Percentiles rank a stretch among this genome's conserved stretches.
These are phyloP conservation scores for Batkoa obscura DNA, from an alignment of 371 early-diverging fungal genomes.

Conservation along the genomic window DNA sequence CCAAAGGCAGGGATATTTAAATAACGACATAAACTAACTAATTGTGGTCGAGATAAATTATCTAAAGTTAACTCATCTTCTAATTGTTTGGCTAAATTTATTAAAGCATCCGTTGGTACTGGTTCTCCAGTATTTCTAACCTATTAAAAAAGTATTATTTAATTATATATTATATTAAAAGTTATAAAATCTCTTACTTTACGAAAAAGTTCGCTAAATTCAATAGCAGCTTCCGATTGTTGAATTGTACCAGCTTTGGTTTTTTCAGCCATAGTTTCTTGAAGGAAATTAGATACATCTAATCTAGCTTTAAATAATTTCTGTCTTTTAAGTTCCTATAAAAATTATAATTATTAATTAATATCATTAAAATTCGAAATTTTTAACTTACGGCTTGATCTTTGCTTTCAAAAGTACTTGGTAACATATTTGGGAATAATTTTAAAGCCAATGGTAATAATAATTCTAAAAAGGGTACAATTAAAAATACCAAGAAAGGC, in stretches of 20 bases:
- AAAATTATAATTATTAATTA: conserved; percentile 1
- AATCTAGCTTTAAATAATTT: conserved; percentile 71
- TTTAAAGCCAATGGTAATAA: conserved; percentile 77
- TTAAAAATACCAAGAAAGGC: conserved; percentile 79
- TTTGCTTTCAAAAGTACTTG: conserved; percentile 86
- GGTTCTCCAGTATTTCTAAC: conserved; percentile 71
- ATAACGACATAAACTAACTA: conserved; percentile 83
- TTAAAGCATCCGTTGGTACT: conserved; percentile 61
- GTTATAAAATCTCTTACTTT: conserved; percentile 24
- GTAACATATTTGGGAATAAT: conserved; percentile 93
- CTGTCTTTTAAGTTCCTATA: conserved; percentile 73
- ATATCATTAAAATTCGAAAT: neutral
- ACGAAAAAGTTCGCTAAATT: conserved; percentile 60
- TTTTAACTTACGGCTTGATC: conserved; percentile 32
- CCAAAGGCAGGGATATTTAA: conserved; percentile 89
- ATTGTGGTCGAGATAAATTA: conserved; percentile 81
- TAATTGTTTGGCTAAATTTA: conserved; percentile 68
- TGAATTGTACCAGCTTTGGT: conserved; percentile 34
- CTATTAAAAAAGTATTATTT: conserved; percentile 13
- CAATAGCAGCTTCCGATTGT: conserved; percentile 37
- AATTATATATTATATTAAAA: no score
- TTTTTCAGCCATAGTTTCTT: conserved; percentile 84
- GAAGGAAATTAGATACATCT: conserved; percentile 87
- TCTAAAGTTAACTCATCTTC: conserved; percentile 85
- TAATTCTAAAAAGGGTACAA: conserved; percentile 90